A percentile compares a stretch with the other conserved stretches of the same genome.
These are phyloP conservation scores for Fusarium tupiense DNA, from an alignment of 2,329 filamentous ascomycete genomes.

Conservation along the genomic window DNA sequence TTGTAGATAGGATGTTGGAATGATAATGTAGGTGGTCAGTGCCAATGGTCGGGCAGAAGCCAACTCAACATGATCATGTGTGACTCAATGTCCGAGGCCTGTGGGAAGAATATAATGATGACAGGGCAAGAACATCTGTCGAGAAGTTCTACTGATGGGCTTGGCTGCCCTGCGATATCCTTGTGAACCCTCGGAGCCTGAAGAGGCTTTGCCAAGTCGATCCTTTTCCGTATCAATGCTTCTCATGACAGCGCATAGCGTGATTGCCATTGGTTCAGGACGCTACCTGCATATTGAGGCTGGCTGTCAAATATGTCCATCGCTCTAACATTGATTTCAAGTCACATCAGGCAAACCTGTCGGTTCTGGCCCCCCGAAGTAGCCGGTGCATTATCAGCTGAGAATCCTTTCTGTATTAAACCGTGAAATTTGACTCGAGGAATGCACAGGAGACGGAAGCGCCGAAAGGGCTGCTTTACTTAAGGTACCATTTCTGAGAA, in stretches of 20 bases:
- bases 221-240: not conserved
- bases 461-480: not conserved
- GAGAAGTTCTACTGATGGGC: not conserved
- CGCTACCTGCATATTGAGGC: conserved; percentile 37
- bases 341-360: conserved; percentile 11
- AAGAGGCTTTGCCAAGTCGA: not conserved
- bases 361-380: conserved; percentile 10
- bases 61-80: not conserved
- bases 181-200: not conserved
- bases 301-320: conserved; percentile 16
- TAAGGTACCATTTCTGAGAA: not conserved
- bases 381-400: conserved; percentile 16
- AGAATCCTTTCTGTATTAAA: not conserved
- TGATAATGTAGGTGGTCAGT: not conserved
- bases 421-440: not conserved
- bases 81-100: not conserved
- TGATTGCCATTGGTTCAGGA: conserved; percentile 6
- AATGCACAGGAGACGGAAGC: not conserved
- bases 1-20: not conserved
- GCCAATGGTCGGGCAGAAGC: not conserved
- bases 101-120: not conserved
- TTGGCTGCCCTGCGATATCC: not conserved
- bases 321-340: conserved; percentile 17
- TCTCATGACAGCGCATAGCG: not conserved
- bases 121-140: not conserved